Base-by-base conservation (phyloP, 768 basidiomycete species). In the Lactifluus volemus region DNA sequence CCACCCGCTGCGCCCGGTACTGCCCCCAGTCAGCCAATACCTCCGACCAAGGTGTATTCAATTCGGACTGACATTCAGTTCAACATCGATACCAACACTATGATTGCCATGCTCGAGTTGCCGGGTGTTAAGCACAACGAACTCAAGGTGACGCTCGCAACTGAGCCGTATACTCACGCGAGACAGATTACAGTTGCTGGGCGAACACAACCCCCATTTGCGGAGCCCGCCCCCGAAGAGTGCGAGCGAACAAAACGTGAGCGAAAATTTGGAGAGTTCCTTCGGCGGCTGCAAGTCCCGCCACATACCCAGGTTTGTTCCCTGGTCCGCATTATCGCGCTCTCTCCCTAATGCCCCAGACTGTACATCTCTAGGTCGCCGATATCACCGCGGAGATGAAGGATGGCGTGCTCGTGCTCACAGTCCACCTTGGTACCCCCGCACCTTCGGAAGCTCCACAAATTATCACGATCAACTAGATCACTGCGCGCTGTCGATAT, bases 41-140 rank as follows among this genome's bases (percentile, higher is more conserved):
- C 45, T 8, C 49, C 53, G 3, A 29, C 48, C 6, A 66, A 66
- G 39, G 55, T 52, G 38, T 77, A 78, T 67, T 68, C 75, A 63
- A 82, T 86, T 63, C 82, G 84, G 66, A 75, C 82, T 34, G 88
- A 89, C 72, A 72, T 84, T 54, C 76, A 80, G 68, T 85, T 82
- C 73, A 78, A 84, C 68, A 65, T 69, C 41, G 74, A 76, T 38
- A 79, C 77, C 53, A 76, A 77, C 69, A 68, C 76, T 42, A 73
- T 88, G 67, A 78, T 77, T 59, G 83, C 81, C 54, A 76, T 82
- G 73, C 79, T 88, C 68, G 86, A 89, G 72, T 74, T 89, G 34
- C 88, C 88, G 4, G 88, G 88, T 47, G 75, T 88, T 69, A 79
- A 78, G 68, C 80, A 76, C 63, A 70, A 70, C 63, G 82, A 87